Conservation (phyloP, 2,329 filamentous ascomycete species). For the Microdochium paspali region DNA sequence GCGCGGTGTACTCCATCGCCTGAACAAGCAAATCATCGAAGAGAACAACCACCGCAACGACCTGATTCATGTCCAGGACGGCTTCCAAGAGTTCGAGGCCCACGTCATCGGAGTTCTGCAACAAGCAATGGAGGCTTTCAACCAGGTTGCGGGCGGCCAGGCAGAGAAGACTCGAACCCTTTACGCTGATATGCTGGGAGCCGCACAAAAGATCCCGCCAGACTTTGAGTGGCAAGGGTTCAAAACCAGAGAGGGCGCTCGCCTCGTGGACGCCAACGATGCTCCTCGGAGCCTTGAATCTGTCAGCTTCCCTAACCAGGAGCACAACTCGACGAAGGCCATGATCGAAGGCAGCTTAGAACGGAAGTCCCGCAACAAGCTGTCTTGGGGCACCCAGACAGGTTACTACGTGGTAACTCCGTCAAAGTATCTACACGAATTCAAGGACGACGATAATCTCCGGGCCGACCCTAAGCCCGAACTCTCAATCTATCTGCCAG, state of each 20-base stretch:
- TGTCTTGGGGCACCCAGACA: constrained; percentile 65
- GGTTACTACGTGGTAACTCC: constrained; percentile 88
- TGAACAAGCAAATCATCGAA: constrained; percentile 84
- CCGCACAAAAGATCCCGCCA: constrained; percentile 64
- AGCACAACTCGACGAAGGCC: constrained; percentile 69
- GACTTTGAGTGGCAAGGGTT: constrained; percentile 94
- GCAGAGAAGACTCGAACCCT: constrained; percentile 72
- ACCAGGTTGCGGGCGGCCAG: constrained; percentile 70
- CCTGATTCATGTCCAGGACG: constrained; percentile 81
- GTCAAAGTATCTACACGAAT: constrained; percentile 85
- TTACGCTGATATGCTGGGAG: constrained; percentile 74
- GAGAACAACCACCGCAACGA: constrained; percentile 97
- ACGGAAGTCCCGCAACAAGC: constrained; percentile 82
- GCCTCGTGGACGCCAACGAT: constrained; percentile 69
- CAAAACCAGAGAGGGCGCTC: constrained; percentile 55
- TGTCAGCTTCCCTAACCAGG: constrained; percentile 81
- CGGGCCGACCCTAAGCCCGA: constrained; percentile 71
- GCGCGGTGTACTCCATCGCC: constrained; percentile 70
- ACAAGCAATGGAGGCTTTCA: constrained; percentile 73
- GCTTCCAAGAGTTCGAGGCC: constrained; percentile 78
- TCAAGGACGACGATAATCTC: constrained; percentile 77
- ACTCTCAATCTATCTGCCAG: constrained; percentile 82
- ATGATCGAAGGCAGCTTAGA: constrained; percentile 83
- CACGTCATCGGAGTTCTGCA: constrained; percentile 80
- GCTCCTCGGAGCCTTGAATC: constrained; percentile 64